These are phyloP conservation scores for Malus sieversii DNA, from an alignment of 306 rosid genomes.

Conservation along the genomic window DNA sequence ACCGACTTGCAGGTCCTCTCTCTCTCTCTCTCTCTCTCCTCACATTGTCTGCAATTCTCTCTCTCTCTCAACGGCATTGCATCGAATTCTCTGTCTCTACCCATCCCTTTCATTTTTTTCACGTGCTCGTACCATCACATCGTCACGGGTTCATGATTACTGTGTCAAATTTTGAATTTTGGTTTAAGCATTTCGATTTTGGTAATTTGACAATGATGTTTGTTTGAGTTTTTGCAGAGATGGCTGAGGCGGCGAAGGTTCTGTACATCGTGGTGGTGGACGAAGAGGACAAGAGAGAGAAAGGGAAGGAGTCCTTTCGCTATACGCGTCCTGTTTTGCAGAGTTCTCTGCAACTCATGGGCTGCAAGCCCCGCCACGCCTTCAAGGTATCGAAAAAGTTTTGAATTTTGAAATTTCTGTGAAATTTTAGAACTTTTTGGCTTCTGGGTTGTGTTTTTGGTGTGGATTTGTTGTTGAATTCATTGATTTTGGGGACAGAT, in stretches of 20 bases:
- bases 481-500: slow-evolving; percentile 3
- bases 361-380: slow-evolving; percentile 92
- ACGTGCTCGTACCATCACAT: neutral
- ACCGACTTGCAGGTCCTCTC: neutral
- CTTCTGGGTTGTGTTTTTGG: neutral
- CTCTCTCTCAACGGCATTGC: neutral
- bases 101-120: neutral
- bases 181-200: neutral
- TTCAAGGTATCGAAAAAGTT: slow-evolving; percentile 52
- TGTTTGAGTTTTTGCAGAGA: slow-evolving; percentile 13
- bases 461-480: neutral
- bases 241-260: slow-evolving; percentile 38
- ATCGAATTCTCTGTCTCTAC: neutral
- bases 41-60: neutral
- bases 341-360: slow-evolving; percentile 84
- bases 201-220: neutral
- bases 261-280: slow-evolving; percentile 73
- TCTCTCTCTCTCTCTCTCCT: neutral
- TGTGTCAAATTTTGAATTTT: neutral
- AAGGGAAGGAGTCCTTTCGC: slow-evolving; percentile 55
- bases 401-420: neutral
- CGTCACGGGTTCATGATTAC: neutral
- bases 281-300: slow-evolving; percentile 35
- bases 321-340: slow-evolving; percentile 76
- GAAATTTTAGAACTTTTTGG: neutral